These are phyloP conservation scores for Colletotrichum kahawae DNA, from an alignment of 2,329 filamentous ascomycete genomes.

Conservation along the genomic window DNA sequence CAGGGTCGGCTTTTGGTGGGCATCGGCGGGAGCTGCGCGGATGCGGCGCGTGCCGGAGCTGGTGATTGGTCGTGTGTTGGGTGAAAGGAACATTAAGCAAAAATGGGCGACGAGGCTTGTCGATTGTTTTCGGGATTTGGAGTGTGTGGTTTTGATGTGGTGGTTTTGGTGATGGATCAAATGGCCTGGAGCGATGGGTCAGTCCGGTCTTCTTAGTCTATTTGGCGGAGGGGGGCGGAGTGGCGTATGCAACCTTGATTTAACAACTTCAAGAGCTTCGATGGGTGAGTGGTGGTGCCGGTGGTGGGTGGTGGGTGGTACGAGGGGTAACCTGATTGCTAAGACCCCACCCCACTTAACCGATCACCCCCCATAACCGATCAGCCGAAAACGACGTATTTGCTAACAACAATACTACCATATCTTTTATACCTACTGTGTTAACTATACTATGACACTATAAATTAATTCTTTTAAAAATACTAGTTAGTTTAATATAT, in stretches of 20 bases:
- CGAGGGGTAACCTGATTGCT: not conserved
- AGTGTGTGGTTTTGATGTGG: too few species aligned
- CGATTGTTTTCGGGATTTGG: not conserved
- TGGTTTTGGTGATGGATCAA: not conserved
- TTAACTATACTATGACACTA: too few species aligned
- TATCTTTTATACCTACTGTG: too few species aligned
- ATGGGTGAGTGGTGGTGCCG: not conserved
- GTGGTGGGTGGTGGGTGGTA: not conserved
- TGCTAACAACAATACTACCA: too few species aligned
- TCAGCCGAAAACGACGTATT: too few species aligned
- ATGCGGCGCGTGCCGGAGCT: not conserved
- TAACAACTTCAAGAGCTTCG: not conserved
- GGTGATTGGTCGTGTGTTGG: not conserved
- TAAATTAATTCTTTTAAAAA: too few species aligned
- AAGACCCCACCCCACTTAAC: too few species aligned
- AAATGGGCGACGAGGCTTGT: not conserved
- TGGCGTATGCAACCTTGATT: not conserved
- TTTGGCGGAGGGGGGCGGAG: not conserved
- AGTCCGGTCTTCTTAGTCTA: not conserved
- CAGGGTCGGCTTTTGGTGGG: not conserved
- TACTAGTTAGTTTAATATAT: too few species aligned
- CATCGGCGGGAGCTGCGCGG: not conserved
- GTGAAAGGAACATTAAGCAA: not conserved
- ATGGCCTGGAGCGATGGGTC: not conserved
- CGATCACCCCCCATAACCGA: too few species aligned